These are phyloP conservation scores for Podaxis sp. DNA, from an alignment of 768 basidiomycete genomes.

Conservation along the genomic window DNA sequence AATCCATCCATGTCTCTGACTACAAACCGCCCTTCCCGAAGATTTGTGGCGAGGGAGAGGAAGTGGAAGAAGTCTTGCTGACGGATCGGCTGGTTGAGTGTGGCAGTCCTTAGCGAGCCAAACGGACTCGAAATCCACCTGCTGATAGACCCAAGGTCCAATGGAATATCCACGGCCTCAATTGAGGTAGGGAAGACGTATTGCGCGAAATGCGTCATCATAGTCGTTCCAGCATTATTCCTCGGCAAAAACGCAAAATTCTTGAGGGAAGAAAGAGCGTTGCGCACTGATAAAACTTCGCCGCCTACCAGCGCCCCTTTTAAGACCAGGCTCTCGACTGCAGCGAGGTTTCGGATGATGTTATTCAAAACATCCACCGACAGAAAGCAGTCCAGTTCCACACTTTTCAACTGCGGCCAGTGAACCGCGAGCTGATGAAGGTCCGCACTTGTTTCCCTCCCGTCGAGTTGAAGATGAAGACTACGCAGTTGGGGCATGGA, in stretches of 20 bases:
- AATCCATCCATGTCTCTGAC: background rate
- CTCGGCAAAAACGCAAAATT: background rate
- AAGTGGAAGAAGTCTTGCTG: slow-evolving; percentile 2
- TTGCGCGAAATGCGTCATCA: background rate
- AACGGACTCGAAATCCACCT: background rate
- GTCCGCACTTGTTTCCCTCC: background rate
- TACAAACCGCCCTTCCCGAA: background rate
- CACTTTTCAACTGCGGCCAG: background rate
- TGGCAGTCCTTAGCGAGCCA: background rate
- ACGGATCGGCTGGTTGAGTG: background rate
- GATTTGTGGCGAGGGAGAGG: background rate
- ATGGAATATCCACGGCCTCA: background rate
- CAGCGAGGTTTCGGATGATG: background rate
- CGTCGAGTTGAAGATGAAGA: background rate
- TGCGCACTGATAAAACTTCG: background rate
- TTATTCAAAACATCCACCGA: background rate
- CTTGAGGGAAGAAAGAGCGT: slow-evolving; percentile 1
- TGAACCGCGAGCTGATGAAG: background rate
- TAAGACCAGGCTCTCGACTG: background rate
- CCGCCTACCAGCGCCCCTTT: background rate
- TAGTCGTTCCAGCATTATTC: background rate
- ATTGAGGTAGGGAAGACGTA: slow-evolving; percentile 2
- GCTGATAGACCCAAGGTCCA: background rate
- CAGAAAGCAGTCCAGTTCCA: background rate
- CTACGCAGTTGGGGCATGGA: background rate